Conservation (phyloP, 2,329 filamentous ascomycete genomes). For the Exophiala xenobiotica region DNA sequence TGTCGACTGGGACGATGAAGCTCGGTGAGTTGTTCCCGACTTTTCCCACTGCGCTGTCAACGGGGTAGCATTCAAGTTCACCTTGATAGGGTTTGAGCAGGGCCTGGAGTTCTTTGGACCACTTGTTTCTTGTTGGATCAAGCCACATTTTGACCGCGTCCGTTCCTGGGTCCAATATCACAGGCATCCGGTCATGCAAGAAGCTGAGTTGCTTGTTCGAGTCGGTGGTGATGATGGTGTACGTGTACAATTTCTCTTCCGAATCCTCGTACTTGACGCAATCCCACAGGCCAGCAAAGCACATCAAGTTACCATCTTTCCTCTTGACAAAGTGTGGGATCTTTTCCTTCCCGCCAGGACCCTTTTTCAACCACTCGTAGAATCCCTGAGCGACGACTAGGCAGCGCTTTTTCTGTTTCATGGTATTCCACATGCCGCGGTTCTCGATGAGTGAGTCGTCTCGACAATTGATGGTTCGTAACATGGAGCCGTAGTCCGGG, state of each 20-base stretch:
- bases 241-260: constrained; percentile 75
- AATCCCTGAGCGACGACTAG: constrained; percentile 88
- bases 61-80: constrained; percentile 80
- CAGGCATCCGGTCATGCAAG: constrained; percentile 93
- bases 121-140: constrained; percentile 68
- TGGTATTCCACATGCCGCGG: constrained; percentile 83
- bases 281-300: constrained; percentile 89
- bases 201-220: constrained; percentile 81
- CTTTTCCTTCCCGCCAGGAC: constrained; percentile 69
- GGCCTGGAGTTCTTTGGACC: constrained; percentile 74
- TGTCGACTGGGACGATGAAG: constrained; percentile 80
- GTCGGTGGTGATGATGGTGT: constrained; percentile 89
- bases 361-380: constrained; percentile 91
- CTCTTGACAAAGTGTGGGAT: constrained; percentile 81
- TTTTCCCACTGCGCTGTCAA: constrained; percentile 86
- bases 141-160: constrained; percentile 72
- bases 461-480: constrained; percentile 93
- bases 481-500: constrained; percentile 71
- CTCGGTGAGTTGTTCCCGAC: constrained; percentile 85
- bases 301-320: constrained; percentile 80
- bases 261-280: constrained; percentile 76
- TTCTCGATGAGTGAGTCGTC: constrained; percentile 77
- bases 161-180: constrained; percentile 77
- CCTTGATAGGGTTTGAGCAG: constrained; percentile 77
- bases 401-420: constrained; percentile 88